Base-by-base conservation (phyloP, 2,329 filamentous ascomycete genomes). In the Trichophyton benhamiae region DNA sequence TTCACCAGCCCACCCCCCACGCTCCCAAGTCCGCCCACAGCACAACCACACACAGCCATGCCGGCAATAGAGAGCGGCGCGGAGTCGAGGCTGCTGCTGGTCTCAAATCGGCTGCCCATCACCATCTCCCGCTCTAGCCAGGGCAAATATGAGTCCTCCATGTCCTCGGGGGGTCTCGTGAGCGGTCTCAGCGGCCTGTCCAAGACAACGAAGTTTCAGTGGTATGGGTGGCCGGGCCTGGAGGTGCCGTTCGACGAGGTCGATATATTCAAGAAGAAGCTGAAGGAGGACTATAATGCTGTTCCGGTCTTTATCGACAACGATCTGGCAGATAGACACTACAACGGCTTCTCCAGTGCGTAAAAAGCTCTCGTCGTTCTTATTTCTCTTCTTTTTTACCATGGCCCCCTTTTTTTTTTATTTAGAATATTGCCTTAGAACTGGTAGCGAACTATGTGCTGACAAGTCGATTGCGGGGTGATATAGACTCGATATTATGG, bases 191-290 rank as follows among this genome's bases (percentile, higher is more conserved):
- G 89, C 67, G 94, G 94, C 27, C 78, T 97, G 62, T 87, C 89
- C 69, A 96, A 96, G 77, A 88, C 89, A 36, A 96, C 90, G 27
- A 92, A 87, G 67, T 97, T 97, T 76, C 89, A 94, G 75, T 99
- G 94, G 94, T 97, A 97, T 76, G 94, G 94, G 67, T 97, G 94
- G 92, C 91, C 94, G 0, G 94, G 94, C 42, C 78, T 96, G 57
- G 90, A 97, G 74, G 85, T 97, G 3, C 92, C 92, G 44, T 89
- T 95, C 65, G 82, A 85, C 61, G 92, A 97, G 74, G 82, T 89
- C 49, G 79, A 82, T 1, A 80, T 82, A 61, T 85, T 99, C 74
- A 87, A 84, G 71, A 81, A 87, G 70, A 85, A 87, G 65, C 79
- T 97, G 70, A 88, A 89, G 76, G 85, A 94, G 22, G 88, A 96